Evolutionary conservation across 768 basidiomycete genomes (phyloP), one percentile per base, ranked within the genome.

Genomic region (Termitomyces sp.): DNA sequence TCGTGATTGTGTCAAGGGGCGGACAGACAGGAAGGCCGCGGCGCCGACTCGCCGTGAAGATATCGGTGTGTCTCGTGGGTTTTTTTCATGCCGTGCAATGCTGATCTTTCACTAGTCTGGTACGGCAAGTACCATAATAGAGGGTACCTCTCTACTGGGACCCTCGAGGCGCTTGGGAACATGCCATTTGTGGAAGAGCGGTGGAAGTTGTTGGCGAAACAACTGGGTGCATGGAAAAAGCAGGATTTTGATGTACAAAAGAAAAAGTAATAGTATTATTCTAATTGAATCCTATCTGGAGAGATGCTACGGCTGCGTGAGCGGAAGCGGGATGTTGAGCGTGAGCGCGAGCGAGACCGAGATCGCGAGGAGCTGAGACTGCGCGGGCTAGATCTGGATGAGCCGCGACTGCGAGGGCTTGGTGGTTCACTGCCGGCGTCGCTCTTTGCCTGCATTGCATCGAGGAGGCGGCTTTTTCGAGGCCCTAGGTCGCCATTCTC

Each of bases 401-500:
- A 26, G 6, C 30, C 6, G 30, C 30, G 30, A 30, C 30, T 30
- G 30, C 30, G 30, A 30, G 30, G 30, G 30, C 30, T 30, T 30
- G 6, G 72, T 24, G 26, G 18, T 55, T 73, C 73, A 55, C 79
- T 79, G 22, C 72, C 79, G 45, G 72, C 70, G 28, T 88, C 85
- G 57, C 79, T 82, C 62, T 78, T 82, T 47, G 85, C 90, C 67
- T 93, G 88, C 84, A 96, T 82, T 1, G 92, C 93, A 63, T 92
- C 85, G 61, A 97, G 76, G n/a, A 99, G 73, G 46, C 88, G 83
- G 70, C 92, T 94, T 70, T 90, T 85, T 16, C 96, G 77, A 3
- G 91, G 89, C 0, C 87, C 87, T 24, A 99, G 79, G 8, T 98
- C 94, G 44, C 91, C 89, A 20, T 86, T 91, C 68, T 99, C 96